Evolutionary conservation across 495 filamentous ascomycete genomes (phyloP).

Genomic region (Penicillium parvum): DNA sequence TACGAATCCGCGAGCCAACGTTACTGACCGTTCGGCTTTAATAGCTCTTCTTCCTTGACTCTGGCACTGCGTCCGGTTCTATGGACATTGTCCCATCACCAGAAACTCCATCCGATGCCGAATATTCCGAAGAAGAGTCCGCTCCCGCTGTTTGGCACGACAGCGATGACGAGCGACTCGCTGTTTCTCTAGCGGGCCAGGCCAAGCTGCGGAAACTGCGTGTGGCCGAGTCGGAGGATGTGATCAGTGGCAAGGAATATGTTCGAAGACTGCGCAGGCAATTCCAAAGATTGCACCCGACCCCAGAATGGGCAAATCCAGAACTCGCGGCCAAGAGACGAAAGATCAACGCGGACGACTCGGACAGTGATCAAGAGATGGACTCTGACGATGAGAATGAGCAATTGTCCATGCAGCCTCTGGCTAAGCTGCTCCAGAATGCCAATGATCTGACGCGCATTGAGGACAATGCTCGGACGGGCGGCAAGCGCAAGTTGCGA

Average conservation of each 20-base stretch:
- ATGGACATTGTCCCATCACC: constrained; percentile 40
- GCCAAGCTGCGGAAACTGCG: constrained; percentile 76
- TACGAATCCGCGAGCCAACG: background rate
- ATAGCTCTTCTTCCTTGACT: constrained; percentile 68
- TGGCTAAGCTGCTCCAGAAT: constrained; percentile 74
- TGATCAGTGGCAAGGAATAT: constrained; percentile 84
- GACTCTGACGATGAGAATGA: constrained; percentile 59
- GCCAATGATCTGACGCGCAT: constrained; percentile 52
- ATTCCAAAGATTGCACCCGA: constrained; percentile 73
- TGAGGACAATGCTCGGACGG: constrained; percentile 30
- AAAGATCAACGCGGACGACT: constrained; percentile 45
- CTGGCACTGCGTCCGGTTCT: constrained; percentile 45
- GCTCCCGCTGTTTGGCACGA: constrained; percentile 76
- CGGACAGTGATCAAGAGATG: constrained; percentile 36
- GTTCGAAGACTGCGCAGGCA: constrained; percentile 72
- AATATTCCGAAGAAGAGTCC: constrained; percentile 31
- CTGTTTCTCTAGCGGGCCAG: constrained; percentile 72
- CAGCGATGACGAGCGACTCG: constrained; percentile 87
- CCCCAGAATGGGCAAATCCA: constrained; percentile 70
- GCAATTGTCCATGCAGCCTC: constrained; percentile 63
- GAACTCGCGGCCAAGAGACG: constrained; percentile 46
- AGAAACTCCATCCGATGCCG: constrained; percentile 31
- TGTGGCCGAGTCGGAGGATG: constrained; percentile 72
- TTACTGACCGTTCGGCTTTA: constrained; percentile 18
- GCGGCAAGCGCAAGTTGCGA: constrained; percentile 60